Conservation (phyloP, 164 flowering plant genomes). For the Hamamelis virginiana region DNA sequence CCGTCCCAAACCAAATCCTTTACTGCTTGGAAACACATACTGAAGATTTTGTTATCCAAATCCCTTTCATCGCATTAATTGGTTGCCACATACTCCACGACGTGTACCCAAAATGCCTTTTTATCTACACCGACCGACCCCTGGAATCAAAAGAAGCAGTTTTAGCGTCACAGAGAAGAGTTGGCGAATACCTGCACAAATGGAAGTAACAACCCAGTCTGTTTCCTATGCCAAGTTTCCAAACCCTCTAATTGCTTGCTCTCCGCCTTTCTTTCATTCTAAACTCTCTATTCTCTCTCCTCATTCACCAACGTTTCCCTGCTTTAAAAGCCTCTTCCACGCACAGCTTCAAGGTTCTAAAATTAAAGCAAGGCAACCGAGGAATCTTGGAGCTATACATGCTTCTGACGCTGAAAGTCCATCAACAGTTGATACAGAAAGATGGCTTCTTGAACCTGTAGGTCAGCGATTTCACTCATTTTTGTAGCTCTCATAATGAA, state of each 20-base stretch:
- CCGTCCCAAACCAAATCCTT: too few relatives aligned
- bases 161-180: too few relatives aligned
- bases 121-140: too few relatives aligned
- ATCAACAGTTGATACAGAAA: conserved; percentile 30
- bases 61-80: too few relatives aligned
- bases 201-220: too few relatives aligned
- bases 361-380: conserved; percentile 14
- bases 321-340: conserved; percentile 9
- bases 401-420: conserved; percentile 29
- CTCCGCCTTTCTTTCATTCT: conserved; percentile 13
- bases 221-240: too few relatives aligned
- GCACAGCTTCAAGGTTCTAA: conserved; percentile 11
- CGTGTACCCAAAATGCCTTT: too few relatives aligned
- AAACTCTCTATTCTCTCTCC: conserved; percentile 16
- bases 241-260: not conserved
- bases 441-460: conserved; percentile 77
- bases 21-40: too few relatives aligned
- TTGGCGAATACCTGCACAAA: too few relatives aligned
- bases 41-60: too few relatives aligned
- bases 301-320: conserved; percentile 7
- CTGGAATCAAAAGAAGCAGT: too few relatives aligned
- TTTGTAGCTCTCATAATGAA: not conserved
- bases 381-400: conserved; percentile 23
- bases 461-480: conserved; percentile 31
- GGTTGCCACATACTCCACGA: too few relatives aligned